These are phyloP conservation scores for Phytophthora sansomeana DNA, from an alignment of 352 stramenopile species.

Conservation along the genomic window DNA sequence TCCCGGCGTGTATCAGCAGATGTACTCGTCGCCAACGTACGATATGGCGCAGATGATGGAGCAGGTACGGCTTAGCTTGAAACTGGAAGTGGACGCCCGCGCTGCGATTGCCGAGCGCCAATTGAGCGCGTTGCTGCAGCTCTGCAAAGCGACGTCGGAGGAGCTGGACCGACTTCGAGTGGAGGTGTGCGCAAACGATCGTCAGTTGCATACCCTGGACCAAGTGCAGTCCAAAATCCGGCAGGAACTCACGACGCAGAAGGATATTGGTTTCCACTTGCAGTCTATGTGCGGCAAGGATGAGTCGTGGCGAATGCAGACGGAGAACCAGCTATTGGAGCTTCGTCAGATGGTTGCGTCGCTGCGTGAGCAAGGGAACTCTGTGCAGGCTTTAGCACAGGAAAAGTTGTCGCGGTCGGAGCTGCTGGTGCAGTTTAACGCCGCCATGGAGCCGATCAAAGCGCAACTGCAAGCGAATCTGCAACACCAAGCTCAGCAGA, in stretches of 20 bases:
- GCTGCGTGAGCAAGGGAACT: slow-evolving; percentile 75
- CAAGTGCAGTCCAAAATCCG: slow-evolving; percentile 80
- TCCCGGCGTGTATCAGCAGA: slow-evolving; percentile 37
- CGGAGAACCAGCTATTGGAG: slow-evolving; percentile 83
- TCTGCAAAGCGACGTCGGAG: slow-evolving; percentile 80
- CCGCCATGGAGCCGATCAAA: slow-evolving; percentile 82
- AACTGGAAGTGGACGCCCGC: slow-evolving; percentile 82
- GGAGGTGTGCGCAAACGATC: slow-evolving; percentile 74
- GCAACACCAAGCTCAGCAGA: slow-evolving; percentile 77
- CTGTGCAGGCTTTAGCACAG: slow-evolving; percentile 64
- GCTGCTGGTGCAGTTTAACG: slow-evolving; percentile 84
- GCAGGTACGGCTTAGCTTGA: slow-evolving; percentile 81
- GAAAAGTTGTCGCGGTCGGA: slow-evolving; percentile 81
- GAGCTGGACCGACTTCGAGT: slow-evolving; percentile 75
- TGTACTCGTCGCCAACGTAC: slow-evolving; percentile 78
- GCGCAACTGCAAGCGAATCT: slow-evolving; percentile 76
- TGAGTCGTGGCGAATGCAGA: slow-evolving; percentile 86
- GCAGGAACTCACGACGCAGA: slow-evolving; percentile 83
- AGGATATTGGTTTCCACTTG: slow-evolving; percentile 83
- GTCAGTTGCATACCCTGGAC: slow-evolving; percentile 80
- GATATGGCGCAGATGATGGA: slow-evolving; percentile 89
- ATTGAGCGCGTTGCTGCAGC: slow-evolving; percentile 73
- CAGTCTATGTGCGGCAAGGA: slow-evolving; percentile 88
- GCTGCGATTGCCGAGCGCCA: slow-evolving; percentile 81
- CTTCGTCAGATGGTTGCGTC: slow-evolving; percentile 76